Base-by-base conservation (phyloP, 257 asterid genomes). In the Sherardia arvensis region DNA sequence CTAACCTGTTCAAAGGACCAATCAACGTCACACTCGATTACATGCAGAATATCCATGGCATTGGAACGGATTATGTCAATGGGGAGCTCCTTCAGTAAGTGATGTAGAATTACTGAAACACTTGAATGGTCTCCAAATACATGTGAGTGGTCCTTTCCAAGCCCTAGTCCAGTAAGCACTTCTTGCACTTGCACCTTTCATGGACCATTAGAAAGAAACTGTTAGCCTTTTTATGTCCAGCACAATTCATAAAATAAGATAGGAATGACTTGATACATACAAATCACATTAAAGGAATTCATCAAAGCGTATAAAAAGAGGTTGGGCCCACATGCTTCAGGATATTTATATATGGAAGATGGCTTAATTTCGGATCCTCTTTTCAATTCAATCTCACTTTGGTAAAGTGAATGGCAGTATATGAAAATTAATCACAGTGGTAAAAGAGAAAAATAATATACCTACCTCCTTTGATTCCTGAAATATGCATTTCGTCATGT, bases 1-100 rank as follows among this genome's bases (percentile, higher is more conserved):
- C 51, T 49, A 73, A 87, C 97, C 95, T 90, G 96, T 79, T 82
- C 80, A 43, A 77, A 82, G 68, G 95, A 80, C 71, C 67, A 53
- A 78, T 87, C 97, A 49, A 68, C 61, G 38, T 84, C 74, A 61
- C 68, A 65, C 70, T 79, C 95, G 75, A 90, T 77, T 49, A 85
- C 78, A 78, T 79, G 76, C 54, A 87, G 87, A 65, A 90, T 75
- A 76, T 78, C 89, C 79, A 87, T 60, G 5, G 93, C 88, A 73
- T 76, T 71, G 55, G 77, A 75, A 74, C 85, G 84, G 73, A 73
- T 75, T 64, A 79, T 70, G 56, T 72, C 86, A 70, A 71, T 62
- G 11, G 96, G 96, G 69, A 90, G 96, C 73, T 87, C 95, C 74
- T 77, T 84, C 67, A 90, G 79, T 68, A 87, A 70, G 72, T 87